Evolutionary conservation across 2,329 filamentous ascomycete genomes (phyloP), one percentile per base, ranked within the genome.

Genomic region (Metarhizium album): DNA sequence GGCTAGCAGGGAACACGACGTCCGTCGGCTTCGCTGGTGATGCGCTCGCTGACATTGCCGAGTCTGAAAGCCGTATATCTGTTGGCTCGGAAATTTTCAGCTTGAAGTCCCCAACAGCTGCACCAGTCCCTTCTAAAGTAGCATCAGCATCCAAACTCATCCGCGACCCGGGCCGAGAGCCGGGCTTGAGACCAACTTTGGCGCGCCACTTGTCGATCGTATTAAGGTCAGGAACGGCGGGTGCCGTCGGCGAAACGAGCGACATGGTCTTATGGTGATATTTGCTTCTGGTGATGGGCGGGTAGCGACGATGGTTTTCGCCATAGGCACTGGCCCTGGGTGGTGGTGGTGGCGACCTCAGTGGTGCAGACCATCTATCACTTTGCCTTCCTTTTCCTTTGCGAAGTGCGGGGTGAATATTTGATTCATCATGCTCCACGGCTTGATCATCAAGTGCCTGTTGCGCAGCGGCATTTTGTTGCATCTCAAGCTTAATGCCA

Each of bases 401-500:
- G 37, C 67, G 64, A 35, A 69, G 56, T 4, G 65, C 67, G 6
- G 67, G 66, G 24, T 70, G 67, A 4, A 67, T 59, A 23, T 56
- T 60, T 5, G 56, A 60, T 22, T 62, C 59, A 14, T 57, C 55
- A n/a, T n/a, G n/a, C 7, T 56, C 57, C 13, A 60, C 57, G 6
- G 59, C 57, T 3, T 62, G 58, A 9, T 57, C 59, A 0, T 66
- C 56, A 7, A 62, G 52, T 1, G 58, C 57, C 38, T 61, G 58
- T 35, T 67, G 58, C 8, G 63, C 57, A 18, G 64, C 64, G 1
- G 62, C 62, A 7, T 70, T 62, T 45, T 64, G 64, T 50, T 71
- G 62, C 45, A 67, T 60, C 45, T 71, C 69, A 16, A 72, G 60
- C 51, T 71, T 72, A 49, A 66, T 64, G 20, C 67, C 69, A 1